Evolutionary conservation across 2,329 filamentous ascomycete species (phyloP).

Genomic region (Cadophora malorum): DNA sequence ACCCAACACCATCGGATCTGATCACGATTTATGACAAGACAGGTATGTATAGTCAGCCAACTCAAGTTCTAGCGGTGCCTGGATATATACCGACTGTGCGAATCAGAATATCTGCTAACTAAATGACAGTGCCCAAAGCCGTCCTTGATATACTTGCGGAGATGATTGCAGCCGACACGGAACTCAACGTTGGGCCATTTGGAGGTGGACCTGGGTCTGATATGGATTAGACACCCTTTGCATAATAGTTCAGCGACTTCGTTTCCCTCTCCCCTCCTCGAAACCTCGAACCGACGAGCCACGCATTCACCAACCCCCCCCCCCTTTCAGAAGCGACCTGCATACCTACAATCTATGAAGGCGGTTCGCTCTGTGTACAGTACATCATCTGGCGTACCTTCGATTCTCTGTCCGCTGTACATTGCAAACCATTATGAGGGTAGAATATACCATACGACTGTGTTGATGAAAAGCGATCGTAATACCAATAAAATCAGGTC

Average conservation of each 20-base stretch:
- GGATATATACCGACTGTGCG: neutral
- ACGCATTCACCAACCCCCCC: conserved; percentile 17
- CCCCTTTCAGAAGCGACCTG: conserved; percentile 31
- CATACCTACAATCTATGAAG: conserved; percentile 30
- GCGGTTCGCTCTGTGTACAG: conserved; percentile 40
- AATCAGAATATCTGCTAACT: conserved; percentile 30
- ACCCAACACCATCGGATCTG: conserved; percentile 89
- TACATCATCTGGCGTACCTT: conserved; percentile 40
- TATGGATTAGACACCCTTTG: conserved; percentile 41
- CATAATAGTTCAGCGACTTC: conserved; percentile 19
- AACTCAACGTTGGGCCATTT: conserved; percentile 63
- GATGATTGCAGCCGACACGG: conserved; percentile 94
- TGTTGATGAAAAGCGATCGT: conserved; percentile 25
- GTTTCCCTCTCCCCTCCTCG: conserved; percentile 29
- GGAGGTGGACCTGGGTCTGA: conserved; percentile 40
- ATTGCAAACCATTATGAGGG: conserved; percentile 36
- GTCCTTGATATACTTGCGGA: conserved; percentile 95
- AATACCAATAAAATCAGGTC: conserved; percentile 27
- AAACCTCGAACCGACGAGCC: conserved; percentile 24
- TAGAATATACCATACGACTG: conserved; percentile 31
- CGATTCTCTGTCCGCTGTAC: conserved; percentile 40
- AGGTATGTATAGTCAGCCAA: conserved; percentile 51
- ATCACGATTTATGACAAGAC: conserved; percentile 99
- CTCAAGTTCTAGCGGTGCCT: conserved; percentile 26
- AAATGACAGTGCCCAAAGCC: conserved; percentile 58